Conservation (phyloP, 2,329 filamentous ascomycete species). For the Pestalotiopsis fici region DNA sequence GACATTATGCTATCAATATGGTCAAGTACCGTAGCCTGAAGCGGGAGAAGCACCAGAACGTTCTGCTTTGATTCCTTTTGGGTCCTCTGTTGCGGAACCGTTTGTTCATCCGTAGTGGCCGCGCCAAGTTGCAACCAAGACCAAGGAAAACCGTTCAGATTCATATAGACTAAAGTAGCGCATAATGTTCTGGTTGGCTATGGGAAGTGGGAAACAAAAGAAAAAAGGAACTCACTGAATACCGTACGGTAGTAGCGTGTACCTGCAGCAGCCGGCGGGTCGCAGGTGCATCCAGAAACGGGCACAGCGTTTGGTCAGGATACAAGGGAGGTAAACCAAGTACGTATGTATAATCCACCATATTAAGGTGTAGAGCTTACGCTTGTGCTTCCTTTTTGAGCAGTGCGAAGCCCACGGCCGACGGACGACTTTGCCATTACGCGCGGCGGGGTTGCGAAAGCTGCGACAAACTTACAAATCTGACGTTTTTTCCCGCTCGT, state of each 20-base stretch:
- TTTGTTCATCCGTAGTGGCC: no score
- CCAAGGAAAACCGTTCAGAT: no score
- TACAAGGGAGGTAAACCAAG: not conserved
- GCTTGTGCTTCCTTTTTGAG: constrained; percentile 7
- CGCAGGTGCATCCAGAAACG: not conserved
- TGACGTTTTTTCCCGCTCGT: not conserved
- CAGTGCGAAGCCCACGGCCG: not conserved
- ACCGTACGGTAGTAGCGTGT: not conserved
- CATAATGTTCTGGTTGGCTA: no score
- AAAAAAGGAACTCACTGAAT: not conserved
- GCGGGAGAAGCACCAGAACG: no score
- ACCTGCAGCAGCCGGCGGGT: constrained; percentile 3
- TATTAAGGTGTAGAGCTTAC: constrained; percentile 5
- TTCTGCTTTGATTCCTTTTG: no score
- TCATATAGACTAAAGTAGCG: no score
- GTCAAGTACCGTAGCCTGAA: no score
- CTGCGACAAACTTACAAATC: not conserved
- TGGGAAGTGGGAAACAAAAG: no score
- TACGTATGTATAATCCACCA: constrained; percentile 1
- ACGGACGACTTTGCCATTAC: not conserved
- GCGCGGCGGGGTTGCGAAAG: not conserved
- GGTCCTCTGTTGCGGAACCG: no score
- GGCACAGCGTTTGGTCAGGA: not conserved
- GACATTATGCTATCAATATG: no score
- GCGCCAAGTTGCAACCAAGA: no score